Conservation (phyloP, 768 basidiomycete genomes). For the Pholiota conissans region DNA sequence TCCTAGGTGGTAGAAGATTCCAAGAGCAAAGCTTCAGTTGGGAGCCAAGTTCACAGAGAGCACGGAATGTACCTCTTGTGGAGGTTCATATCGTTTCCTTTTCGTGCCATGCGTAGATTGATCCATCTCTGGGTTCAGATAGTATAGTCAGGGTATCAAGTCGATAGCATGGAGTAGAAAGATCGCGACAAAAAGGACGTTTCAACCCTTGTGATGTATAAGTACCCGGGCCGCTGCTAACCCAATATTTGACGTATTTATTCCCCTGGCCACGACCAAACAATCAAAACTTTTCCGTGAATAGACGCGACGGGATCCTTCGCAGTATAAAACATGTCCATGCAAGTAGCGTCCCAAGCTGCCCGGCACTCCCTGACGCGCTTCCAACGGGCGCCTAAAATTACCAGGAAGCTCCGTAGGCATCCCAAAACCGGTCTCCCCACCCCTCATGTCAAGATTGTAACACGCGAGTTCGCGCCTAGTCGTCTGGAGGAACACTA, state of each 20-base stretch:
- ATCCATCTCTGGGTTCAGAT: conserved; percentile 12
- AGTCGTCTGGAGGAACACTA: conserved; percentile 86
- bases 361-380: conserved; percentile 32
- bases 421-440: conserved; percentile 61
- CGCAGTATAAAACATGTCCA: conserved; percentile 7
- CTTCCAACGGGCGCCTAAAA: conserved; percentile 54
- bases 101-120: conserved; percentile 30
- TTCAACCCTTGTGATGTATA: neutral
- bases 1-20: conserved; percentile 29
- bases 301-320: neutral
- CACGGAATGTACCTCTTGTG: conserved; percentile 30
- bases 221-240: neutral
- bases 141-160: neutral
- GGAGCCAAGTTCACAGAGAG: neutral
- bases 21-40: neutral
- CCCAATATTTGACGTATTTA: neutral
- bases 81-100: conserved; percentile 40
- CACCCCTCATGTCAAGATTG: conserved; percentile 64
- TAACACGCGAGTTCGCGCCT: conserved; percentile 69
- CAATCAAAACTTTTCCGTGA: conserved; percentile 8
- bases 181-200: neutral
- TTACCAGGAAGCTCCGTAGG: conserved; percentile 42
- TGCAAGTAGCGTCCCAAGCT: conserved; percentile 10
- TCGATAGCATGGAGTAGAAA: neutral
- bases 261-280: neutral